A percentile compares a stretch with the other conserved stretches of the same genome.
phyloP scores from a whole-genome alignment of 805 yeast species.

The Candida chilensis region DNA sequence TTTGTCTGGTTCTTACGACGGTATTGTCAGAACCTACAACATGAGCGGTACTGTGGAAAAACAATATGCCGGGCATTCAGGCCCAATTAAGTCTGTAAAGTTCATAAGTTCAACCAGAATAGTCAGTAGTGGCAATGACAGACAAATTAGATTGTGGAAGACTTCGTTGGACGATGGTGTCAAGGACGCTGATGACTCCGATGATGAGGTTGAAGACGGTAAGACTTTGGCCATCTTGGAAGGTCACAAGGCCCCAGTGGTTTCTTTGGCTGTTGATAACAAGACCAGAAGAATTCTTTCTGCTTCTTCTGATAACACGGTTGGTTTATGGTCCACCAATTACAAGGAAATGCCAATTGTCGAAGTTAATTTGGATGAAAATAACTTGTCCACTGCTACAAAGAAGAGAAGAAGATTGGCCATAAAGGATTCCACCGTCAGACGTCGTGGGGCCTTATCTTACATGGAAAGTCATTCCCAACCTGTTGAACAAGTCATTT shows the following conservation, averaged over 20 bases:
- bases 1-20: slow-evolving; percentile 89
- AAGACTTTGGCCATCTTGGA: slow-evolving; percentile 77
- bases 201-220: slow-evolving; percentile 46
- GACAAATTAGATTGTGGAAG: slow-evolving; percentile 85
- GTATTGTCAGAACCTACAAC: slow-evolving; percentile 86
- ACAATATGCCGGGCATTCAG: slow-evolving; percentile 83
- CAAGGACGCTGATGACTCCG: slow-evolving; percentile 30
- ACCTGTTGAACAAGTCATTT: slow-evolving; percentile 80
- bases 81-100: slow-evolving; percentile 73
- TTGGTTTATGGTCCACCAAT: slow-evolving; percentile 86
- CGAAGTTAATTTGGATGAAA: slow-evolving; percentile 31
- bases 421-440: slow-evolving; percentile 60
- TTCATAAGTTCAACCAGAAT: slow-evolving; percentile 72
- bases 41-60: slow-evolving; percentile 70
- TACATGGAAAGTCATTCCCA: slow-evolving; percentile 73
- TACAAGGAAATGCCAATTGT: slow-evolving; percentile 72
- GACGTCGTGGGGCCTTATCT: slow-evolving; percentile 77
- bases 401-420: slow-evolving; percentile 84
- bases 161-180: slow-evolving; percentile 38
- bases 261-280: slow-evolving; percentile 53
- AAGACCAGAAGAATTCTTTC: slow-evolving; percentile 60
- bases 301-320: slow-evolving; percentile 70
- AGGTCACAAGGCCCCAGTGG: slow-evolving; percentile 89
- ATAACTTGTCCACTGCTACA: slow-evolving; percentile 63
- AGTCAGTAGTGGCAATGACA: slow-evolving; percentile 82